A percentile compares a stretch with the other conserved stretches of the same genome.
phyloP scores from a whole-genome alignment of 768 basidiomycete genomes.

The Leccinum fibrillosum region DNA sequence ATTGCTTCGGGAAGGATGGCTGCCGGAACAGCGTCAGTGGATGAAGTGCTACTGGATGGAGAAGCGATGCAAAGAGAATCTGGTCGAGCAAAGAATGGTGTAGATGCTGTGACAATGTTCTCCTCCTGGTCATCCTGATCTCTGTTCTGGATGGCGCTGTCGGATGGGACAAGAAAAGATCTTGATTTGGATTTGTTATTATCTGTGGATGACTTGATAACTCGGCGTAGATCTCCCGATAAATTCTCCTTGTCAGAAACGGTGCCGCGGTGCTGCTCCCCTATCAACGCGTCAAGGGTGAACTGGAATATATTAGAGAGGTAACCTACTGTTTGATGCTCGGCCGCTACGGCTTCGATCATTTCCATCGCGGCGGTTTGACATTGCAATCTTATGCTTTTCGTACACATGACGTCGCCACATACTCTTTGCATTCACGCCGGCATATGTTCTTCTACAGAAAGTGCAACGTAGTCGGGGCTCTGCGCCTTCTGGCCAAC shows the following conservation, averaged over 20 bases:
- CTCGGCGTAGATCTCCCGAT: conserved; percentile 28
- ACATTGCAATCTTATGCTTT: conserved; percentile 89
- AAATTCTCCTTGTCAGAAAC: conserved; percentile 33
- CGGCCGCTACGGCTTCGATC: conserved; percentile 61
- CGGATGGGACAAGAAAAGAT: conserved; percentile 19
- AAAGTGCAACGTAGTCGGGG: conserved; percentile 81
- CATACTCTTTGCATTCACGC: conserved; percentile 89
- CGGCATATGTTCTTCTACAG: conserved; percentile 79
- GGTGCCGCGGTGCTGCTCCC: conserved; percentile 58
- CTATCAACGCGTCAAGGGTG: conserved; percentile 35
- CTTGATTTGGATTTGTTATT: conserved; percentile 20
- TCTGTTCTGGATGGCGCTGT: conserved; percentile 10
- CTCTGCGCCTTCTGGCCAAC: conserved; percentile 80
- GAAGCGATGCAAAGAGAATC: conserved; percentile 25
- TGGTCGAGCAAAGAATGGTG: conserved; percentile 25
- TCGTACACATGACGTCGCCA: conserved; percentile 87
- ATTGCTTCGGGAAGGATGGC: neutral
- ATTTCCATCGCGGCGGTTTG: conserved; percentile 71
- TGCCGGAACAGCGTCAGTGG: neutral
- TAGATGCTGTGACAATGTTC: conserved; percentile 10
- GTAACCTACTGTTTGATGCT: conserved; percentile 57
- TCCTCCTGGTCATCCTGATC: conserved; percentile 15
- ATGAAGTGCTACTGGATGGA: conserved; percentile 3
- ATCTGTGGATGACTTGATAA: conserved; percentile 24
- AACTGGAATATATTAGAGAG: conserved; percentile 3